phyloP scores from a whole-genome alignment of 306 rosid genomes.

The Prunus persica region Prunus_persica_NCBIv2 NC_034015.1:16976501-16977000 shows the following conservation, averaged over 20 bases:
- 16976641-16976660: slow-evolving; percentile 9
- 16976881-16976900: too few species aligned
- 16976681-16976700: neutral
- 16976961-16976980: too few species aligned
- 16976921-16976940: too few species aligned
- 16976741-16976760: neutral
- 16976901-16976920: too few species aligned
- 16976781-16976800: neutral
- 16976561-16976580: slow-evolving; percentile 30
- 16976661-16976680: slow-evolving; percentile 25
- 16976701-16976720: neutral
- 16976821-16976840: neutral
- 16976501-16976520: slow-evolving; percentile 38
- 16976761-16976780: neutral
- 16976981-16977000: too few species aligned
- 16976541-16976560: slow-evolving; percentile 31
- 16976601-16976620: slow-evolving; percentile 17
- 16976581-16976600: slow-evolving; percentile 11
- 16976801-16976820: neutral
- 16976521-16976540: slow-evolving; percentile 30
- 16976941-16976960: too few species aligned
- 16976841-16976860: neutral
- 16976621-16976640: slow-evolving; percentile 23
- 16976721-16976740: neutral
- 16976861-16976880: neutral